These are phyloP conservation scores for Cercospora sp. DNA, from an alignment of 2,329 filamentous ascomycete genomes.

Conservation along the genomic window DNA sequence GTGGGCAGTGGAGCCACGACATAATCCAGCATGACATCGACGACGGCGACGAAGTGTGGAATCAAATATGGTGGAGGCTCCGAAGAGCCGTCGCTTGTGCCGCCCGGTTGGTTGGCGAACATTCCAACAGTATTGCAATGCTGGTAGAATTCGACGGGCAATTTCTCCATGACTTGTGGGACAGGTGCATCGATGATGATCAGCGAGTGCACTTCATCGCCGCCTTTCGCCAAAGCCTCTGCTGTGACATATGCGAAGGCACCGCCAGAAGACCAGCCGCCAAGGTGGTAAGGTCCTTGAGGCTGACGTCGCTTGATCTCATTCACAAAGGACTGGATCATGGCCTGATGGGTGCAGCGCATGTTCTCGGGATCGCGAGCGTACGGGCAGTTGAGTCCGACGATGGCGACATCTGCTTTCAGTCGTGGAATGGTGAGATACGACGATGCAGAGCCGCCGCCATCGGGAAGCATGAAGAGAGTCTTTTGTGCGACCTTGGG, in stretches of 20 bases:
- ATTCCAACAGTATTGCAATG: conserved; percentile 1
- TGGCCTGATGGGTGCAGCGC: conserved; percentile 10
- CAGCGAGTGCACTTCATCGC: not conserved
- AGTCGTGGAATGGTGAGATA: conserved; percentile 45
- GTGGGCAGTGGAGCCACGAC: conserved; percentile 29
- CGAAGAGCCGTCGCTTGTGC: not conserved
- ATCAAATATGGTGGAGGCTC: conserved; percentile 49
- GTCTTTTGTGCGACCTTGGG: conserved; percentile 18
- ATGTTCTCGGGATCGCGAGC: conserved; percentile 18
- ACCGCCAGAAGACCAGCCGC: conserved; percentile 28
- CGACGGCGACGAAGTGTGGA: conserved; percentile 54
- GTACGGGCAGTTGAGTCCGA: conserved; percentile 50
- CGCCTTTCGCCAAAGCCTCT: not conserved
- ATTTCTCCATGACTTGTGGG: conserved; percentile 37
- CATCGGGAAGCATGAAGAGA: conserved; percentile 47
- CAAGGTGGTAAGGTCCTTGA: conserved; percentile 42
- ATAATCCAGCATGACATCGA: conserved; percentile 51
- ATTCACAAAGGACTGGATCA: conserved; percentile 26
- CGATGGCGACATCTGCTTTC: conserved; percentile 8
- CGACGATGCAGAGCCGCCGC: conserved; percentile 50
- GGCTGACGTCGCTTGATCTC: conserved; percentile 41
- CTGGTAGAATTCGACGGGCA: conserved; percentile 57
- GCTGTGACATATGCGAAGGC: conserved; percentile 21
- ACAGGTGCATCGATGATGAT: conserved; percentile 27
- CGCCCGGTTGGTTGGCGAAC: not conserved